Conservation (phyloP, 208 protist species). For the Leishmania major region DNA sequence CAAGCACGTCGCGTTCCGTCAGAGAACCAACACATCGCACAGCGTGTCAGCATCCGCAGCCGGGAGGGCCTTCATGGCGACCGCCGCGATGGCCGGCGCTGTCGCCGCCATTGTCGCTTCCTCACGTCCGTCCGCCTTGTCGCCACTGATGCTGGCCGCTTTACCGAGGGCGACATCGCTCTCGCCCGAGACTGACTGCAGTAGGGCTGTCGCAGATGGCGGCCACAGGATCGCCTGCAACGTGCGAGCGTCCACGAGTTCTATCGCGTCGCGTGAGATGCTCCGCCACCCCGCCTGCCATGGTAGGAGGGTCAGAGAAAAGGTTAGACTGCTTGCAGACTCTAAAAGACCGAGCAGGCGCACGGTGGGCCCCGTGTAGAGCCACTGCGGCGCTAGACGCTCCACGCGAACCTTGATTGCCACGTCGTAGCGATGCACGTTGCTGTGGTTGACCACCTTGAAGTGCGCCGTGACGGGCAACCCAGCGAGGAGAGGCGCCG, state of each 20-base stretch:
- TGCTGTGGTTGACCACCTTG: conserved; percentile 37
- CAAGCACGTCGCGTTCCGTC: background rate
- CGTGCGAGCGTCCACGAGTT: conserved; percentile 48
- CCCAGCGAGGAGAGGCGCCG: conserved; percentile 16
- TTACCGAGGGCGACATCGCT: background rate
- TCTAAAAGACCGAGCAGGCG: conserved; percentile 41
- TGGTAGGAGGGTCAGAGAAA: conserved; percentile 59
- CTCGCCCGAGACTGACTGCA: conserved; percentile 12
- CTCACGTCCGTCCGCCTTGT: background rate
- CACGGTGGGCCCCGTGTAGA: conserved; percentile 71
- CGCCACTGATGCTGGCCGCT: background rate
- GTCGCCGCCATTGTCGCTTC: conserved; percentile 14
- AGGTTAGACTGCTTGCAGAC: conserved; percentile 27
- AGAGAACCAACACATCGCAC: conserved; percentile 56
- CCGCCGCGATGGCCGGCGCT: conserved; percentile 15
- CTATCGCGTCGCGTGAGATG: conserved; percentile 42
- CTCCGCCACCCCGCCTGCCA: conserved; percentile 61
- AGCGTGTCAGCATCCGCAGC: conserved; percentile 16
- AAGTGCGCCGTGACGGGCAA: conserved; percentile 42
- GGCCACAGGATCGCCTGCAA: conserved; percentile 54
- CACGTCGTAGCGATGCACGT: conserved; percentile 37
- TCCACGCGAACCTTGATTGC: conserved; percentile 72
- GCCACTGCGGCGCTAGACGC: conserved; percentile 51
- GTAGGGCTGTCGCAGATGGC: conserved; percentile 15
- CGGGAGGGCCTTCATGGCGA: conserved; percentile 19